Conservation (phyloP, 2,329 filamentous ascomycete genomes). For the Grosmannia clavigera region DNA sequence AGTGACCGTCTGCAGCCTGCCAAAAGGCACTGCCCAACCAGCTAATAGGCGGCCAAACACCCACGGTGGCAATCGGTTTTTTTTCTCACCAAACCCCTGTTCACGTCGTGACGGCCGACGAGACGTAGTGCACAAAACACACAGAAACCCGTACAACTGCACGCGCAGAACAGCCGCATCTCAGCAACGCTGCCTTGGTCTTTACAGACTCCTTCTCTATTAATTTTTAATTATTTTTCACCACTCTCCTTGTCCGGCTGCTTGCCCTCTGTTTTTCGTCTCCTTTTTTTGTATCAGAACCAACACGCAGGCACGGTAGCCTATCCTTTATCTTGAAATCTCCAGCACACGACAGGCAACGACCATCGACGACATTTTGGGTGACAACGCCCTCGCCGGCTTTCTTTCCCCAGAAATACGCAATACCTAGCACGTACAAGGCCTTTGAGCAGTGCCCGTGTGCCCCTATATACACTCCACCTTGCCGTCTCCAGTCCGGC, state of each 20-base stretch:
- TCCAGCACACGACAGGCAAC: not conserved
- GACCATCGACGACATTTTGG: not conserved
- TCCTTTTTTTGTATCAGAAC: not conserved
- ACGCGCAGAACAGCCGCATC: not conserved
- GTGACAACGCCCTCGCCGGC: not conserved
- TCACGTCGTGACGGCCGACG: not conserved
- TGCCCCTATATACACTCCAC: not conserved
- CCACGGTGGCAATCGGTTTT: not conserved
- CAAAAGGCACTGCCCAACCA: not conserved
- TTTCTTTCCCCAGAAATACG: not conserved
- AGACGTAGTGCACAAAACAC: not conserved
- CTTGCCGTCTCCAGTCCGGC: not conserved
- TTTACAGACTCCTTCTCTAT: not conserved
- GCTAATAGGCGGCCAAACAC: not conserved
- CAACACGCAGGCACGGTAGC: not conserved
- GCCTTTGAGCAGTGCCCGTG: too few species aligned
- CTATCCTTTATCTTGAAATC: not conserved
- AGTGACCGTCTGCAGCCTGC: not conserved
- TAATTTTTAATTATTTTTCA: not conserved
- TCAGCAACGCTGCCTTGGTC: not conserved
- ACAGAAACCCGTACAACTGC: not conserved
- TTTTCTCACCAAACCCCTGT: not conserved
- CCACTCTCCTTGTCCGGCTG: not conserved
- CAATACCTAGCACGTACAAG: not conserved
- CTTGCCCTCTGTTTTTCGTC: not conserved